Evolutionary conservation across 2,329 filamentous ascomycete species (phyloP).

Genomic region (Aspergillus sp.): DNA sequence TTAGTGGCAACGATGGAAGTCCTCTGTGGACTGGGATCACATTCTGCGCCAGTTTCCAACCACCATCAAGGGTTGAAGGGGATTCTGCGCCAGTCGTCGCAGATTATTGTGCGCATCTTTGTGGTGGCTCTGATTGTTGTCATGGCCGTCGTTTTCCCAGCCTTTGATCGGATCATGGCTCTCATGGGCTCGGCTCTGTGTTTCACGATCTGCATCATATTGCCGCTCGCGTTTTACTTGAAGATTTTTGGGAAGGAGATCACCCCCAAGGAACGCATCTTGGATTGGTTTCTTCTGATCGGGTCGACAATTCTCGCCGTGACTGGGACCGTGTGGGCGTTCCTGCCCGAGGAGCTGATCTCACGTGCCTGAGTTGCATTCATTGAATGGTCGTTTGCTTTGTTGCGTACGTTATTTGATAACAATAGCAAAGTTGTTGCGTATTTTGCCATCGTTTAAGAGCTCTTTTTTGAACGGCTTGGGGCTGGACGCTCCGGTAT

Average conservation of each 20-base stretch:
- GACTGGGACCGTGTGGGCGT: slow-evolving; percentile 82
- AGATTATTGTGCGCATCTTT: slow-evolving; percentile 61
- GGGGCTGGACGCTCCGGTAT: slow-evolving; percentile 30
- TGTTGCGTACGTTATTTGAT: slow-evolving; percentile 39
- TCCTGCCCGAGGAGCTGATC: slow-evolving; percentile 73
- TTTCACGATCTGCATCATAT: slow-evolving; percentile 89
- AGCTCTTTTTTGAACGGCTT: slow-evolving; percentile 67
- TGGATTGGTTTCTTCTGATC: slow-evolving; percentile 68
- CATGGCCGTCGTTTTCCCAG: slow-evolving; percentile 71
- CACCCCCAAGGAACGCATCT: slow-evolving; percentile 56
- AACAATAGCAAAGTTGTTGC: slow-evolving; percentile 90
- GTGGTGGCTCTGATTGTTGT: slow-evolving; percentile 70
- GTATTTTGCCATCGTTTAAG: slow-evolving; percentile 67
- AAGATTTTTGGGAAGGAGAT: slow-evolving; percentile 82
- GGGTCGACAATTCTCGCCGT: slow-evolving; percentile 68
- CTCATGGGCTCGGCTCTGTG: slow-evolving; percentile 87
- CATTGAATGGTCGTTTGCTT: background rate
- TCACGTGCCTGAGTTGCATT: slow-evolving; percentile 35
- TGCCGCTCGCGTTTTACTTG: slow-evolving; percentile 84
- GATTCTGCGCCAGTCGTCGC: slow-evolving; percentile 57
- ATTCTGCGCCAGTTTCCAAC: slow-evolving; percentile 31
- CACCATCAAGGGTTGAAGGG: slow-evolving; percentile 30
- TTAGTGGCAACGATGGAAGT: slow-evolving; percentile 84
- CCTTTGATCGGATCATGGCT: slow-evolving; percentile 87
- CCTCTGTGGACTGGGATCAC: slow-evolving; percentile 67